A percentile compares a stretch with the other conserved stretches of the same genome.
Conservation (phyloP, 352 stramenopile genomes). For the Phytophthora multivora region DNA sequence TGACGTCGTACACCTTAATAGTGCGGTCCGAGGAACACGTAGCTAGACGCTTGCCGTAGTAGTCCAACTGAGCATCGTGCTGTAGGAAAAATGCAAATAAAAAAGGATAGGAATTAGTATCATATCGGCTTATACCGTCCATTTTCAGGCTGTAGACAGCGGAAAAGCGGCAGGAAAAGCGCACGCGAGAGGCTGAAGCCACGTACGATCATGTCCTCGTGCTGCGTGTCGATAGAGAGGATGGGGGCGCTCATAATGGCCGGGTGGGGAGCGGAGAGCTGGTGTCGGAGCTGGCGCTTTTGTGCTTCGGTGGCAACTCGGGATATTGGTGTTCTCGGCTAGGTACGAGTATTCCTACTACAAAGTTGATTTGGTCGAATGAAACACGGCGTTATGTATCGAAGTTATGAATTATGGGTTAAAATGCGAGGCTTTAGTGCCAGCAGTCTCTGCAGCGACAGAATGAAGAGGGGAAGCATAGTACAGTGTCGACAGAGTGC, state of each 20-base stretch:
- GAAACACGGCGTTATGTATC: neutral
- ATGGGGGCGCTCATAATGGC: slow-evolving; percentile 80
- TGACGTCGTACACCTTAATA: slow-evolving; percentile 97
- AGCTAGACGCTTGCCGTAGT: slow-evolving; percentile 99
- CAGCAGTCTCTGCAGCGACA: slow-evolving; percentile 11
- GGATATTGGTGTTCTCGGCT: neutral
- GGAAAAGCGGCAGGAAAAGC: neutral
- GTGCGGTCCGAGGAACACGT: slow-evolving; percentile 98
- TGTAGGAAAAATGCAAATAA: slow-evolving; percentile 39
- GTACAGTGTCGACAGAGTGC: slow-evolving; percentile 18
- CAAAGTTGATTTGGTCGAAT: slow-evolving; percentile 1
- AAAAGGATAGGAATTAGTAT: too few relatives aligned
- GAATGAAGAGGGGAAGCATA: slow-evolving; percentile 14
- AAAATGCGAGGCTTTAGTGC: slow-evolving; percentile 2
- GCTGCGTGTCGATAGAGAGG: slow-evolving; percentile 96
- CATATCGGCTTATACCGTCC: neutral
- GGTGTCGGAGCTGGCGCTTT: neutral
- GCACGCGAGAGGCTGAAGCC: neutral
- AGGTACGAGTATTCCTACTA: neutral
- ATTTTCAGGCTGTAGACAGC: slow-evolving; percentile 8
- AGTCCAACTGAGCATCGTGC: slow-evolving; percentile 99
- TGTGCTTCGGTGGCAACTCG: slow-evolving; percentile 37
- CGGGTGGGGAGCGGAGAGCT: slow-evolving; percentile 1
- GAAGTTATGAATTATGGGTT: slow-evolving; percentile 3
- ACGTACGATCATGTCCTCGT: slow-evolving; percentile 97